Evolutionary conservation across 768 basidiomycete genomes (phyloP).

Genomic region (Boletus patriciae): DNA sequence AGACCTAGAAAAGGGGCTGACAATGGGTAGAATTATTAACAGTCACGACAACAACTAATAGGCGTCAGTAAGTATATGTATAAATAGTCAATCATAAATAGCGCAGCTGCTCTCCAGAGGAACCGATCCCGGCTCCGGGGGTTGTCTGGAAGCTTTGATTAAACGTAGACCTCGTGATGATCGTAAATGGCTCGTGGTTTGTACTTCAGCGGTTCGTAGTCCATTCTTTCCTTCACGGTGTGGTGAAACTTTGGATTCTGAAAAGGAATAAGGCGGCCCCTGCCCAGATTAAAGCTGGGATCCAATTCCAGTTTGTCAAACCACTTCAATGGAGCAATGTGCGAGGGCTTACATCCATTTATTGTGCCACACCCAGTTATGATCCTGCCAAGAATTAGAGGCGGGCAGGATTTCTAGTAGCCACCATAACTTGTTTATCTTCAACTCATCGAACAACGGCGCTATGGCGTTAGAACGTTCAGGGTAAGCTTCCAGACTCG

Average conservation of each 20-base stretch:
- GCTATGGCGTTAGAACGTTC: conserved; percentile 39
- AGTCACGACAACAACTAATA: neutral
- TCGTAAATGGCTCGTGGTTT: conserved; percentile 56
- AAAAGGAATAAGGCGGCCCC: conserved; percentile 51
- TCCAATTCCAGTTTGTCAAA: conserved; percentile 1
- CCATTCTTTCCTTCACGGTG: conserved; percentile 61
- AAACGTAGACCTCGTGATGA: conserved; percentile 46
- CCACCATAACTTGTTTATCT: conserved; percentile 56
- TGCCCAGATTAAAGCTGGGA: conserved; percentile 48
- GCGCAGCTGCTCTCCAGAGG: neutral
- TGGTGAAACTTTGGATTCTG: conserved; percentile 57
- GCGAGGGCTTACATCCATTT: conserved; percentile 49
- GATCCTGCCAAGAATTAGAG: conserved; percentile 56
- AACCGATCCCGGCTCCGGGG: neutral
- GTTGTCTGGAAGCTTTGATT: neutral
- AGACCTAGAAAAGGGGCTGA: no score
- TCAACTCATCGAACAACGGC: conserved; percentile 55
- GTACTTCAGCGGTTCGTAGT: conserved; percentile 49
- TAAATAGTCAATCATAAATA: neutral
- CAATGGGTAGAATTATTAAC: neutral
- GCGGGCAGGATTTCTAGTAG: conserved; percentile 66
- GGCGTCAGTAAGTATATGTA: no score
- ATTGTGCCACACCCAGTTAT: conserved; percentile 51
- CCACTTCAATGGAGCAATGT: neutral
- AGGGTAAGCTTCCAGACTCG: neutral